These are phyloP conservation scores for Solanum virginianum DNA, from an alignment of 257 asterid species.

Conservation along the genomic window DNA sequence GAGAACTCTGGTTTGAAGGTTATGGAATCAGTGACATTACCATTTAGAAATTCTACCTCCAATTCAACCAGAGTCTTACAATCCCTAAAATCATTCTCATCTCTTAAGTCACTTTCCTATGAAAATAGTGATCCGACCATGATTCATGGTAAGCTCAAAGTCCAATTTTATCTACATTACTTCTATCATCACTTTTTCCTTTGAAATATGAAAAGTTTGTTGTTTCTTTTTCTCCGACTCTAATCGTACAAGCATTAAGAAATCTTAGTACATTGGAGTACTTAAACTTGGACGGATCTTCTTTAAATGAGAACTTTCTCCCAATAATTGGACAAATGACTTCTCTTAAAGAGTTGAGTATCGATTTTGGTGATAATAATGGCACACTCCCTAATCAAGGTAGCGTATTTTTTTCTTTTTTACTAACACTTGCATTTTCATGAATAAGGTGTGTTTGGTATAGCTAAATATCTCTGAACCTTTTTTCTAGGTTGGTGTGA, in stretches of 20 bases:
- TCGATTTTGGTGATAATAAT: neutral
- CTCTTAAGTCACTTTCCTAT: neutral
- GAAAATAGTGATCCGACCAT: fast-evolving
- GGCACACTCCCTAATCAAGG: neutral
- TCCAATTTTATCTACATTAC: too few species aligned
- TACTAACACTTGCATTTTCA: neutral
- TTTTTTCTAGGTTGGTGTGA: too few species aligned
- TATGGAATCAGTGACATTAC: too few species aligned
- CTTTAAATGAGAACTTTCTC: neutral
- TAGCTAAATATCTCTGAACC: too few species aligned
- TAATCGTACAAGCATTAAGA: neutral
- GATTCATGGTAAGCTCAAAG: neutral
- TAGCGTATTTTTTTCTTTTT: neutral
- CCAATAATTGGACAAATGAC: neutral
- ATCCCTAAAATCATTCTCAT: neutral
- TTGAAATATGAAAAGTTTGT: neutral
- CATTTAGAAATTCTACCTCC: neutral
- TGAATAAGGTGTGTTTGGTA: too few species aligned
- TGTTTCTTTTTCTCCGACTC: neutral
- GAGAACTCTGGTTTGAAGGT: too few species aligned
- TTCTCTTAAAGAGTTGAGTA: neutral
- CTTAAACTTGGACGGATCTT: neutral
- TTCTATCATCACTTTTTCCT: too few species aligned
- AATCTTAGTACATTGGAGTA: neutral
- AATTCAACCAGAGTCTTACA: neutral